Evolutionary conservation across 441 rosid genomes (phyloP).

Genomic region (Isatis lusitanica): DNA sequence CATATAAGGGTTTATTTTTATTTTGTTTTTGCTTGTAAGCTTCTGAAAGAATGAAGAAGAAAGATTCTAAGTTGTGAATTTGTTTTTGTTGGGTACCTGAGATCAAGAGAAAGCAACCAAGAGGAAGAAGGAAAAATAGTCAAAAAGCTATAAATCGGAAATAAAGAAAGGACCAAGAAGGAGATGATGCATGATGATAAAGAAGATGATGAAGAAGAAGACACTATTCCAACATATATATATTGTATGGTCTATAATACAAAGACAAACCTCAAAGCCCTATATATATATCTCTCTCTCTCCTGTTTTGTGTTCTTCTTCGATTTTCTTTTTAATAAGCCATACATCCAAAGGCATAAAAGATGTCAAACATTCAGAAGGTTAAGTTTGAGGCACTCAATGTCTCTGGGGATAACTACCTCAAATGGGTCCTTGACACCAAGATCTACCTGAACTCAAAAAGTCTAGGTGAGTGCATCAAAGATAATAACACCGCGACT

Average conservation of each 20-base stretch:
- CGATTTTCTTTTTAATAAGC: constrained; percentile 8
- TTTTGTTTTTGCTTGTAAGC: constrained; percentile 25
- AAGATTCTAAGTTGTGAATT: not conserved
- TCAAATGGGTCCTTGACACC: too few species aligned
- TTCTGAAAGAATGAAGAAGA: constrained; percentile 29
- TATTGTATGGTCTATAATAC: constrained; percentile 14
- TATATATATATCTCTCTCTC: constrained; percentile 13
- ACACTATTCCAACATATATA: constrained; percentile 13
- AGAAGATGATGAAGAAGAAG: constrained; percentile 32
- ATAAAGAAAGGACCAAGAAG: constrained; percentile 39
- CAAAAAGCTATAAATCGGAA: constrained; percentile 30
- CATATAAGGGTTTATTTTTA: constrained; percentile 27
- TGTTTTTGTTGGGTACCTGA: constrained; percentile 15
- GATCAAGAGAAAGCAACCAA: constrained; percentile 33
- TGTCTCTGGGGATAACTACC: too few species aligned
- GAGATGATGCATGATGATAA: constrained; percentile 35
- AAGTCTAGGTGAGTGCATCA: too few species aligned
- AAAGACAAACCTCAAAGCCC: constrained; percentile 39
- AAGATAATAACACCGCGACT: too few species aligned
- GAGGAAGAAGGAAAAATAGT: not conserved
- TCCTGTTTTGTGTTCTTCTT: constrained; percentile 29
- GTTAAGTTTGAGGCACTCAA: too few species aligned
- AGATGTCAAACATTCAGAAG: too few species aligned
- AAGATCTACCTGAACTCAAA: too few species aligned
- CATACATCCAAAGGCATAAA: too few species aligned